Percentiles rank a stretch among this genome's conserved stretches.
Conservation (phyloP, 2,329 filamentous ascomycete species). For the Pestalotiopsis sp. region DNA sequence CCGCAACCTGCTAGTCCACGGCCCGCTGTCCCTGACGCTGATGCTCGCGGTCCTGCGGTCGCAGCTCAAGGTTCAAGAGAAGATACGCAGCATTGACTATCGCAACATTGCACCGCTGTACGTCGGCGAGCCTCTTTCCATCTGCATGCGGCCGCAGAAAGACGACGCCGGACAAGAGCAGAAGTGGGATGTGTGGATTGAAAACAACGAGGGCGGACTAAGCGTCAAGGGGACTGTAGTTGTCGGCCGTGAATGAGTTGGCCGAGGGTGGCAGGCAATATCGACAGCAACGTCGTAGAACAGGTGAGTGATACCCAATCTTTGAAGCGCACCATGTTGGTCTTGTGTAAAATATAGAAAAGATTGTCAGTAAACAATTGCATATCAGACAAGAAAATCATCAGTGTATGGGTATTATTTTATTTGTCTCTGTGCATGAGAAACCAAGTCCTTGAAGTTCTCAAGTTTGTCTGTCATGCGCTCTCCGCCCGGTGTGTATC, state of each 20-base stretch:
- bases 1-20: conserved; percentile 77
- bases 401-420: background rate
- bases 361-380: background rate
- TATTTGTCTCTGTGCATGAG: background rate
- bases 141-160: conserved; percentile 61
- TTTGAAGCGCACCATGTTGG: background rate
- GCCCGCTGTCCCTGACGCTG: conserved; percentile 76
- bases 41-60: conserved; percentile 67
- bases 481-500: background rate
- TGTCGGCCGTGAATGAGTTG: background rate
- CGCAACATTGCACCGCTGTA: conserved; percentile 81
- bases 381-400: background rate
- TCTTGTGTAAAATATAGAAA: background rate
- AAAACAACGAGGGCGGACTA: conserved; percentile 59
- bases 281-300: background rate
- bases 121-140: conserved; percentile 66
- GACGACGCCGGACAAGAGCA: conserved; percentile 20
- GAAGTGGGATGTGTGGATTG: conserved; percentile 65
- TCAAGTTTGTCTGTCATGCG: background rate
- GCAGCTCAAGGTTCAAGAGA: conserved; percentile 38
- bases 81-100: conserved; percentile 67
- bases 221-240: conserved; percentile 59
- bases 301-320: conserved; percentile 2
- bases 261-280: background rate
- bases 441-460: background rate